Evolutionary conservation across 768 basidiomycete species (phyloP).

Genomic region (Hygrophoropsis aurantiaca): DNA sequence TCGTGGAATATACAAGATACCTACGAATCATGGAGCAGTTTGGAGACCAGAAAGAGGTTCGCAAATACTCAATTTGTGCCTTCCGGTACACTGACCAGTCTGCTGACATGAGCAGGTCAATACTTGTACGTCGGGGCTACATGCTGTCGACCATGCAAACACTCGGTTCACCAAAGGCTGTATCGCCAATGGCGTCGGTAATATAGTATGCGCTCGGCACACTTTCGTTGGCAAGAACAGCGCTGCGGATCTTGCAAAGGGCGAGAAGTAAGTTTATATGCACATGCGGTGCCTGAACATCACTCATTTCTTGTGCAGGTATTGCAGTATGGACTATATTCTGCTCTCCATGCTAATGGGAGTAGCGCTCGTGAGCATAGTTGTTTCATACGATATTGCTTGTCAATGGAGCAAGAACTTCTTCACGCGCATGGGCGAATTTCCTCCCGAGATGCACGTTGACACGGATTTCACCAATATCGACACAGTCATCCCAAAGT

Average conservation of each 20-base stretch:
- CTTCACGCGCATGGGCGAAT: slow-evolving; percentile 3
- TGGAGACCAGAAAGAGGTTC: too few species aligned
- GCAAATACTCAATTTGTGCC: too few species aligned
- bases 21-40: too few species aligned
- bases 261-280: slow-evolving; percentile 29
- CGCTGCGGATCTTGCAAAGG: slow-evolving; percentile 30
- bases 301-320: slow-evolving; percentile 2
- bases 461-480: neutral
- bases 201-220: too few species aligned
- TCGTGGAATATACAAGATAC: slow-evolving; percentile 19
- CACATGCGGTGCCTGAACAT: neutral
- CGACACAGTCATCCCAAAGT: slow-evolving; percentile 27
- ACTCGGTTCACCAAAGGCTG: too few species aligned
- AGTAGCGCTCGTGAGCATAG: neutral
- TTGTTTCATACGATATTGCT: slow-evolving; percentile 23
- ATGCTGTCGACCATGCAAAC: too few species aligned
- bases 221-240: too few species aligned
- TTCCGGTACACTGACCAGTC: too few species aligned
- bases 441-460: neutral
- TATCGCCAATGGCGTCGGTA: too few species aligned
- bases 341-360: slow-evolving; percentile 10
- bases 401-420: slow-evolving; percentile 24
- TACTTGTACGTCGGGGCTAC: too few species aligned
- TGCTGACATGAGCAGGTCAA: too few species aligned
- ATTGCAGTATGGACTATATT: slow-evolving; percentile 26